phyloP scores from a whole-genome alignment of 257 asterid species.

The Capsicum pubescens region DNA sequence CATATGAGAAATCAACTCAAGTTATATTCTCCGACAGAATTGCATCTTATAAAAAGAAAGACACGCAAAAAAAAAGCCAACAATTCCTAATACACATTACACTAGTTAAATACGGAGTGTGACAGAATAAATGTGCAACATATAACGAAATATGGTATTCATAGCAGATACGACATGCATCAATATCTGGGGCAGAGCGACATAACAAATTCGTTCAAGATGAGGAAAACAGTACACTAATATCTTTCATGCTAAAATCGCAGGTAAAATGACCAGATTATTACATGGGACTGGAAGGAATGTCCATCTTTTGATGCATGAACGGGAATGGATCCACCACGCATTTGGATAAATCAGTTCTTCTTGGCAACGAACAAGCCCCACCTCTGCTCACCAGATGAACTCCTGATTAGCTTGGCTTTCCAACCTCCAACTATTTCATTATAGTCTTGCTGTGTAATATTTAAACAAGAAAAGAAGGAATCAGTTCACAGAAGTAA shows the following conservation, averaged over 20 bases:
- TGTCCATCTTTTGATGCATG: neutral
- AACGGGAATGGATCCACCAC: neutral
- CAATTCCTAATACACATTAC: neutral
- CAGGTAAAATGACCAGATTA: neutral
- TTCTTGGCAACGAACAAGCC: slow-evolving; percentile 88
- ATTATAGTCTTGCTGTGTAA: slow-evolving; percentile 59
- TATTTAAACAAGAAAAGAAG: slow-evolving; percentile 7
- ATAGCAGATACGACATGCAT: neutral
- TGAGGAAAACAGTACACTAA: neutral
- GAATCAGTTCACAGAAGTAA: too few species aligned
- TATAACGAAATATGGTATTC: neutral
- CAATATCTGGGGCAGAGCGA: neutral
- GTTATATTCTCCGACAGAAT: neutral
- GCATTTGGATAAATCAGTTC: slow-evolving; percentile 42
- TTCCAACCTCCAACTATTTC: slow-evolving; percentile 91
- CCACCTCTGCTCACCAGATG: slow-evolving; percentile 97
- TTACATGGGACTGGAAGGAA: neutral
- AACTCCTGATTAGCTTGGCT: slow-evolving; percentile 71
- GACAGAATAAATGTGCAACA: neutral
- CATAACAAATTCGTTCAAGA: neutral
- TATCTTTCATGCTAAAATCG: neutral
- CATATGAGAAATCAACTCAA: neutral
- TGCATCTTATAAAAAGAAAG: neutral
- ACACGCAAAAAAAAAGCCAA: neutral
- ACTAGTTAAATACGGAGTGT: neutral